These are phyloP conservation scores for Eleusine indica DNA, from an alignment of 176 grass and related monocot species.

Conservation along the genomic window DNA sequence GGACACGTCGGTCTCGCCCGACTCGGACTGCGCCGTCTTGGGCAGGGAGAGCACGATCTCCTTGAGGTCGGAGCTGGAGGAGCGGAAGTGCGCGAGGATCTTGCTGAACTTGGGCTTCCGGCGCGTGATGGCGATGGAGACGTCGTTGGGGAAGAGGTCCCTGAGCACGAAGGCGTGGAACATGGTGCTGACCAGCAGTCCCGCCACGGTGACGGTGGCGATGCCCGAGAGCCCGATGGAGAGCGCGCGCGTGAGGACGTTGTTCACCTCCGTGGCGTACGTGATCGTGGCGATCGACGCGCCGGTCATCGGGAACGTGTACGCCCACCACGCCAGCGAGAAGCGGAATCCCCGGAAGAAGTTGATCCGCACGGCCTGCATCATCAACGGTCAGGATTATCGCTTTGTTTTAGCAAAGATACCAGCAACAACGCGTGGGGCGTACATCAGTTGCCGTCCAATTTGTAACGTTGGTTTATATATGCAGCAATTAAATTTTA, in stretches of 20 bases:
- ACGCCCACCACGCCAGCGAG: constrained; percentile 99
- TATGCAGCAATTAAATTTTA: neutral
- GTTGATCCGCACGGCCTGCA: constrained; percentile 88
- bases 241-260: constrained; percentile 65
- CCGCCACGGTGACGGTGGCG: constrained; percentile 73
- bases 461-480: neutral
- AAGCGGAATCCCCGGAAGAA: constrained; percentile 92
- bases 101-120: constrained; percentile 79
- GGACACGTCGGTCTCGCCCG: constrained; percentile 10
- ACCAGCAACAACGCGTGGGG: too few species aligned
- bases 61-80: constrained; percentile 73
- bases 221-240: constrained; percentile 73
- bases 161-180: constrained; percentile 80
- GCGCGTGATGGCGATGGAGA: constrained; percentile 87
- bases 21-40: constrained; percentile 21
- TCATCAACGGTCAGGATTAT: neutral
- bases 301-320: constrained; percentile 93
- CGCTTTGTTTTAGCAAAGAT: too few species aligned
- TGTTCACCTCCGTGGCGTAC: constrained; percentile 71
- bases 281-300: constrained; percentile 76
- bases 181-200: constrained; percentile 73
- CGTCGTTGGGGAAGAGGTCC: constrained; percentile 95
- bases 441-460: neutral
- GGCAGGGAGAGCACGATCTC: constrained; percentile 56
- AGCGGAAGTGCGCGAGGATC: constrained; percentile 69